phyloP scores from a whole-genome alignment of 2,329 filamentous ascomycete species.

The Paraphaeosphaeria sporulosa region DNA sequence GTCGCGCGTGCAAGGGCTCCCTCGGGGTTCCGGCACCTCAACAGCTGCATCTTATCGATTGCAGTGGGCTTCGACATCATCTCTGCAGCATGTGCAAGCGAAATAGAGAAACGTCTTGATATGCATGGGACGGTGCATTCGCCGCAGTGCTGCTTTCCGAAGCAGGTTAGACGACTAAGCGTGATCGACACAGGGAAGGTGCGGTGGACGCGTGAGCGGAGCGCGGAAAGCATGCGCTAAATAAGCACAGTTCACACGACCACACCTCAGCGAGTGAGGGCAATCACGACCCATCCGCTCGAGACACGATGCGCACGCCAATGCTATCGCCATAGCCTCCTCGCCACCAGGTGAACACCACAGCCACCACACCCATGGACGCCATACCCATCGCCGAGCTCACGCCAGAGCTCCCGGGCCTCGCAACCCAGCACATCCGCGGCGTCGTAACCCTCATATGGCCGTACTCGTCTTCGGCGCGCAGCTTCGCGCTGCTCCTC shows the following conservation, averaged over 20 bases:
- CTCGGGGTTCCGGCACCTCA: too few relatives aligned
- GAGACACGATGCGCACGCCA: background rate
- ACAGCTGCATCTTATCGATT: too few relatives aligned
- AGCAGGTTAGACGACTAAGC: background rate
- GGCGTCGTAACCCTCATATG: slow-evolving; percentile 86
- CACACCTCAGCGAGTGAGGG: background rate
- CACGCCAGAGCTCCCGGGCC: slow-evolving; percentile 37
- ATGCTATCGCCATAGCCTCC: background rate
- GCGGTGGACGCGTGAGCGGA: background rate
- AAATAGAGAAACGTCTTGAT: too few relatives aligned
- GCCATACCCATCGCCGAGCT: slow-evolving; percentile 42
- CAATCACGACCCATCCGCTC: background rate
- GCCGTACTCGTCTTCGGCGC: slow-evolving; percentile 84
- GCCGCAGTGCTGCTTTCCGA: background rate
- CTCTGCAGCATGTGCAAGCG: too few relatives aligned
- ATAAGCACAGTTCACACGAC: background rate
- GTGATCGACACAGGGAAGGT: background rate
- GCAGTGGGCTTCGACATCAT: too few relatives aligned
- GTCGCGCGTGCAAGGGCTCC: too few relatives aligned
- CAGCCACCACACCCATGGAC: slow-evolving; percentile 37
- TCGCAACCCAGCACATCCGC: slow-evolving; percentile 57
- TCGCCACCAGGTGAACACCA: background rate
- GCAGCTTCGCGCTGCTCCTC: slow-evolving; percentile 78
- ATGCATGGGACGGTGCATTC: background rate
- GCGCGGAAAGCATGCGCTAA: background rate